Base-by-base conservation (phyloP, 1,284 basidiomycete genomes). In the Ustilago crameri region DNA sequence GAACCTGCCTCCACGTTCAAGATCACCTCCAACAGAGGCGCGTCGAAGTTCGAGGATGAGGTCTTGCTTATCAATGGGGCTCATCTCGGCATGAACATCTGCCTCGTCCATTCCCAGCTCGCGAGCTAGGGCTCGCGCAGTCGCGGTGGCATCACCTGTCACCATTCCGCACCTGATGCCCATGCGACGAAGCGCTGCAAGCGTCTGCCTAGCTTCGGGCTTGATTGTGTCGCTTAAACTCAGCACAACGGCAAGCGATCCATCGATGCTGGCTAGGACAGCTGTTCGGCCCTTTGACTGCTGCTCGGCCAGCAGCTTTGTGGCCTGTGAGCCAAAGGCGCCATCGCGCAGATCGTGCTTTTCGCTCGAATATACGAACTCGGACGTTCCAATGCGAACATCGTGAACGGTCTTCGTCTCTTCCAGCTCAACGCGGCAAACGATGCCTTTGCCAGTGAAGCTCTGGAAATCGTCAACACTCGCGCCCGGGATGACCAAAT, bases 391-490 rank as follows among this genome's bases (percentile, higher is more conserved):
- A 44, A 82, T 64, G 5, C 65, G 40, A 2, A 82, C 57, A 10
- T 59, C 40, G 53, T 82, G 76, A 14, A 55, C 23, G 12, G 70
- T 68, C 70, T 68, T 57, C 18, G 70, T 73, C 54, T 73, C 70
- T 18, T 73, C 65, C 3, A 67, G 54, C 35, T 49, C 45, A 12
- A 77, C 71, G 8, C 64, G 51, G 22, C 79, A 79, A 5, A 48
- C 90, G 58, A 98, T 90, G 52, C 96, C 96, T 62, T 91, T 89
- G 14, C 96, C 96, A 0, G 95, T 92, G 22, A 92, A 86, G 66
- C 91, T 92, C 82, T 95, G 91, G 80, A 98, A 98, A 3, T 84
- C 82, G 14, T 80, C 60, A 22, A 87, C 84, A 45, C 85, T 84
- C 87, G 85, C 43, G 89, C 87, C 17, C 83, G 75, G 4, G 22